These are phyloP conservation scores for Acer yangbiense DNA, from an alignment of 345 rosid species.

Conservation along the genomic window DNA sequence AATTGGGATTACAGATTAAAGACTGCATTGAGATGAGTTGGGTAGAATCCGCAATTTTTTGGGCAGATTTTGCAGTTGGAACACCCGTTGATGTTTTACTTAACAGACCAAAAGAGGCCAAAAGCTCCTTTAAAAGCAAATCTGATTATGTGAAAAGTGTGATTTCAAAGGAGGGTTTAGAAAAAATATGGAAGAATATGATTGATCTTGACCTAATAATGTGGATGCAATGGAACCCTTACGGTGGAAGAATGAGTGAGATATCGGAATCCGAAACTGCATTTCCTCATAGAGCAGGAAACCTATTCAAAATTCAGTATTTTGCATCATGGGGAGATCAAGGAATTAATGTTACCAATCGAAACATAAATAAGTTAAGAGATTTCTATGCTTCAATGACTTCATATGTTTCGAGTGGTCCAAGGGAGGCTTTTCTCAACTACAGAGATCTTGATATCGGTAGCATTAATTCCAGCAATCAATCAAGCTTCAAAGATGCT, in stretches of 20 bases:
- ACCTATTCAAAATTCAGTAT: conserved; percentile 46
- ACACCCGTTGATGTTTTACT: conserved; percentile 23
- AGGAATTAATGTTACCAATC: conserved; percentile 1
- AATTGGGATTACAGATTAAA: conserved; percentile 32
- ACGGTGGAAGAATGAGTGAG: conserved; percentile 62
- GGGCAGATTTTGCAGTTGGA: conserved; percentile 9
- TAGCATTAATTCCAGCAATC: background rate
- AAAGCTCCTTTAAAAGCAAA: conserved; percentile 37
- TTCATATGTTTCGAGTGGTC: conserved; percentile 57
- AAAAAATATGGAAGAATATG: conserved; percentile 38
- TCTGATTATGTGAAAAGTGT: conserved; percentile 47
- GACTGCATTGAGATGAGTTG: conserved; percentile 54
- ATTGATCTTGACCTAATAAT: conserved; percentile 20
- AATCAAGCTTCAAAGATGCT: background rate
- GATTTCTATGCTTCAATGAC: conserved; percentile 40
- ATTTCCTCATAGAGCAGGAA: conserved; percentile 59
- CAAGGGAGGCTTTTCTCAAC: conserved; percentile 50
- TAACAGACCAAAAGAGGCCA: conserved; percentile 20
- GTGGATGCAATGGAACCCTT: conserved; percentile 45
- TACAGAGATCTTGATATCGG: conserved; percentile 38
- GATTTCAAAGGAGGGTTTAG: conserved; percentile 33
- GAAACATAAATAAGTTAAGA: conserved; percentile 31
- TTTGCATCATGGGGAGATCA: conserved; percentile 29
- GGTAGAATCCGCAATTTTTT: conserved; percentile 42
- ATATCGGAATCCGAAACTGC: conserved; percentile 38